Conservation (phyloP, 352 stramenopile species). For the Globisporangium solare region DNA sequence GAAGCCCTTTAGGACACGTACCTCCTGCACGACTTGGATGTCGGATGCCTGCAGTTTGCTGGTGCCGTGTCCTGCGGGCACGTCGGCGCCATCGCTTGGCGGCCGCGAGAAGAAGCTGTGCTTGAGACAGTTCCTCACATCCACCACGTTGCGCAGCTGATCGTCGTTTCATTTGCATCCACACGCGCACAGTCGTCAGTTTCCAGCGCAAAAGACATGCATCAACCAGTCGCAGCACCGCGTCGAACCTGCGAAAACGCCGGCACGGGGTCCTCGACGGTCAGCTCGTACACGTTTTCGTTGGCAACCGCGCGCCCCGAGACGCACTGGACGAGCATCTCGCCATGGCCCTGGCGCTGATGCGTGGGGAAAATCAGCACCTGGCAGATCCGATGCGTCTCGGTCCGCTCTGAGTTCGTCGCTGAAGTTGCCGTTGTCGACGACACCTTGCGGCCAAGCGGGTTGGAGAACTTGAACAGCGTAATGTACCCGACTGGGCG, state of each 20-base stretch:
- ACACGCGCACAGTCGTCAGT: not conserved
- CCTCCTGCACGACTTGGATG: conserved; percentile 59
- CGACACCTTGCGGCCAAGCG: conserved; percentile 45
- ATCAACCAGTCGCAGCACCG: not conserved
- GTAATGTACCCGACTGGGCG: conserved; percentile 66
- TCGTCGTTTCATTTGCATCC: not conserved
- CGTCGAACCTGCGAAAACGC: conserved; percentile 39
- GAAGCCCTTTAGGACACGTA: conserved; percentile 12
- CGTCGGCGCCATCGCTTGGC: conserved; percentile 17
- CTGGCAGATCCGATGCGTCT: conserved; percentile 83
- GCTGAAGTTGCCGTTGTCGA: not conserved
- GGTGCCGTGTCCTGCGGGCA: conserved; percentile 30
- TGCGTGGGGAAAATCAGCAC: conserved; percentile 72
- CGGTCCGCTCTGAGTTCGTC: conserved; percentile 31
- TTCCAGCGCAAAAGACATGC: too few relatives aligned
- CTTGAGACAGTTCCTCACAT: conserved; percentile 55
- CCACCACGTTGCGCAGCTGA: conserved; percentile 69
- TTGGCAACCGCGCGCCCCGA: conserved; percentile 47
- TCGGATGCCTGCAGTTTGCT: conserved; percentile 33
- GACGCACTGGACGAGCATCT: conserved; percentile 69
- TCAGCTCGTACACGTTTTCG: conserved; percentile 70
- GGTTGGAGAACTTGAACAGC: conserved; percentile 82
- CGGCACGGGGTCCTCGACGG: conserved; percentile 79
- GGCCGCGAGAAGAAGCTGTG: conserved; percentile 58
- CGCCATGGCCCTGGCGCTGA: conserved; percentile 77